phyloP scores from a whole-genome alignment of 148 eudicot genomes.

The Spergularia marina region DNA sequence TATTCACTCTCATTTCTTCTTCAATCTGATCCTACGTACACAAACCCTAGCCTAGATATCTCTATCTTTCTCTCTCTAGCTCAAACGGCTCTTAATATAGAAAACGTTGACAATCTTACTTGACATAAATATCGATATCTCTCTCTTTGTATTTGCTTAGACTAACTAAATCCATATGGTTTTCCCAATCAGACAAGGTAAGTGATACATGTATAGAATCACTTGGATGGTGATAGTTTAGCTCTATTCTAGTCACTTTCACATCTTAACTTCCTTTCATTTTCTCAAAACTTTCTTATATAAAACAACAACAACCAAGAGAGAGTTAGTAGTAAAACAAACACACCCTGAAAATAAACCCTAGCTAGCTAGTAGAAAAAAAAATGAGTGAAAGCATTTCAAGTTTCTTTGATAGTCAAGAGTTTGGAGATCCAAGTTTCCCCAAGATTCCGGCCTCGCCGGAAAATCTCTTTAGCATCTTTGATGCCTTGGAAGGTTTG shows the following conservation, averaged over 20 bases:
- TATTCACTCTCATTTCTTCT: background rate
- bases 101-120: background rate
- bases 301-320: background rate
- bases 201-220: constrained; percentile 17
- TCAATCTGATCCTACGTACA: background rate
- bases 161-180: background rate
- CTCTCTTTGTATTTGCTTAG: background rate
- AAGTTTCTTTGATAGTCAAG: constrained; percentile 36
- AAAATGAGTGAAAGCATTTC: constrained; percentile 32
- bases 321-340: background rate
- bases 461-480: constrained; percentile 55
- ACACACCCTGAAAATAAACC: constrained; percentile 2
- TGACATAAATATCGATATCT: background rate
- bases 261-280: background rate
- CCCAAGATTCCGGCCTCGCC: constrained; percentile 28
- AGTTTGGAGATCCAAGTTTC: constrained; percentile 27
- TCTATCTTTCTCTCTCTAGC: background rate
- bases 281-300: background rate
- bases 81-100: background rate
- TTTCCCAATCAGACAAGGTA: constrained; percentile 14
- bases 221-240: constrained; percentile 20
- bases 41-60: constrained; percentile 11
- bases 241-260: constrained; percentile 4
- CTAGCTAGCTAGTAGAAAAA: constrained; percentile 4
- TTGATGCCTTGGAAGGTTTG: constrained; percentile 49